Conservation (phyloP, 164 flowering plant genomes). For the Hamamelis virginiana region DNA sequence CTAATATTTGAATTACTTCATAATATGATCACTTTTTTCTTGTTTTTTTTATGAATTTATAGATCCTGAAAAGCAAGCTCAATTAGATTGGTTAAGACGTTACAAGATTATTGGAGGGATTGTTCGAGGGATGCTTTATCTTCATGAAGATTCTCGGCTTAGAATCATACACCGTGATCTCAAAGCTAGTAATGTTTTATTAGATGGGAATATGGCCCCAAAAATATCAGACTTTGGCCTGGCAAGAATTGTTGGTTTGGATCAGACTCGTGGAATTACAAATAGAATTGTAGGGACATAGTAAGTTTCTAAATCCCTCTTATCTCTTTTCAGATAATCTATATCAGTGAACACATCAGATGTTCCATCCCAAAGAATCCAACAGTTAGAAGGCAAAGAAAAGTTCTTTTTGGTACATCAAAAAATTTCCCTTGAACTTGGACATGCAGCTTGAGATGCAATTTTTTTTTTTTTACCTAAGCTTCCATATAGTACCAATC, state of each 20-base stretch:
- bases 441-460: no score
- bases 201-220: not conserved
- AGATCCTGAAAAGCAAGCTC: not conserved
- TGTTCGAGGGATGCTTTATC: not conserved
- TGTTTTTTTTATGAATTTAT: not conserved
- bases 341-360: no score
- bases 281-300: not conserved
- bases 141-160: not conserved
- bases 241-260: not conserved
- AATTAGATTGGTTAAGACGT: not conserved
- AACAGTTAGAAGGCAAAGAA: no score
- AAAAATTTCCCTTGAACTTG: no score
- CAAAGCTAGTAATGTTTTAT: not conserved
- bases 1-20: no score
- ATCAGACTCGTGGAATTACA: not conserved
- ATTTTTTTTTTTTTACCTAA: no score
- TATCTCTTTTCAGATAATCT: no score
- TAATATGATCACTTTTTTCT: no score
- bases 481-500: no score
- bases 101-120: not conserved
- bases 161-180: not conserved
- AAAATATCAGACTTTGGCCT: constrained; percentile 5
- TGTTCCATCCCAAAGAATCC: no score
- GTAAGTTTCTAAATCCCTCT: not conserved
- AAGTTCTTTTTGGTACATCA: no score